phyloP scores from a whole-genome alignment of 495 filamentous ascomycete genomes.

The Lichina pygmaea region DNA sequence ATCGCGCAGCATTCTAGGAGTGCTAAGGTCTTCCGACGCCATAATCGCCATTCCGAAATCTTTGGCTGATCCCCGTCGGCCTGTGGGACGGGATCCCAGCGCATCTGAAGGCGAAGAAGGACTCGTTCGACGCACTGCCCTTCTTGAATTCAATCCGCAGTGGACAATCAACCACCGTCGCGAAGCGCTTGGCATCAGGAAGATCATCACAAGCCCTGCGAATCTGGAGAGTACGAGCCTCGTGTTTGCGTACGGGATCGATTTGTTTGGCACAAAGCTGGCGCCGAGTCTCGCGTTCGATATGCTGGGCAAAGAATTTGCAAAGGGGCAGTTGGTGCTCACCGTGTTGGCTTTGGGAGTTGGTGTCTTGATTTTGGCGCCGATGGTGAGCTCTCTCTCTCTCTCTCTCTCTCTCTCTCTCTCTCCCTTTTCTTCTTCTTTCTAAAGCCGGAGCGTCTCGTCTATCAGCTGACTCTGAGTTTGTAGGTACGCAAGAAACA shows the following conservation, averaged over 20 bases:
- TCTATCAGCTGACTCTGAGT: no score
- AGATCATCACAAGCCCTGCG: constrained; percentile 45
- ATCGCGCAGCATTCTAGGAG: constrained; percentile 52
- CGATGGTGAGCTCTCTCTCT: constrained; percentile 30
- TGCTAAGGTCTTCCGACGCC: constrained; percentile 37
- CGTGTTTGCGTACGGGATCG: constrained; percentile 67
- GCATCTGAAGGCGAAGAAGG: constrained; percentile 62
- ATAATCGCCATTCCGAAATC: constrained; percentile 56
- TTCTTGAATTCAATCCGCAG: constrained; percentile 62
- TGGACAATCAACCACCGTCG: constrained; percentile 59
- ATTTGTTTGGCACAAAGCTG: constrained; percentile 68
- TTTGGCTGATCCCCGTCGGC: constrained; percentile 66
- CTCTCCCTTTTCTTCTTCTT: no score
- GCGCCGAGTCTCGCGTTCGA: constrained; percentile 74
- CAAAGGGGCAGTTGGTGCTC: constrained; percentile 53
- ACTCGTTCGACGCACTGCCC: constrained; percentile 42
- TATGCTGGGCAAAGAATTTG: constrained; percentile 76
- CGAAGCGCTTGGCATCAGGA: constrained; percentile 48
- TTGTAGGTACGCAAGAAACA: no score
- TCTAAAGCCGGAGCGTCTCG: no score
- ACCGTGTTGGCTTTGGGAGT: constrained; percentile 55
- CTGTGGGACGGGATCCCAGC: constrained; percentile 61
- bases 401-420: no score
- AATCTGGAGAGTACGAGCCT: constrained; percentile 82
- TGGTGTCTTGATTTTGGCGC: constrained; percentile 51